Evolutionary conservation across 306 rosid genomes (phyloP), one percentile per base, ranked within the genome.

Genomic region (Fragaria nilgerrensis): DNA sequence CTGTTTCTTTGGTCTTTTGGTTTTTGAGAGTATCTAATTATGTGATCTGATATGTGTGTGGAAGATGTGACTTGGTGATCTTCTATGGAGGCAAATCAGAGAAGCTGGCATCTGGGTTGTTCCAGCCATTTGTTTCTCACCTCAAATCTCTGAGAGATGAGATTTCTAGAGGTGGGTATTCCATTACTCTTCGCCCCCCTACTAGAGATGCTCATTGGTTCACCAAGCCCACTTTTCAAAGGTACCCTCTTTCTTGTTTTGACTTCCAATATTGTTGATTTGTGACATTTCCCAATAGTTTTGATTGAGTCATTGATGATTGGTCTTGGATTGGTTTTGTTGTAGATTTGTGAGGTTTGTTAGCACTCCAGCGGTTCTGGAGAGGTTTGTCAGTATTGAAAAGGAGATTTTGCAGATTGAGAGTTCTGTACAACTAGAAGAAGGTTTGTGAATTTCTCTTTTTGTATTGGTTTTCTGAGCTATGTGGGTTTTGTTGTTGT

Each of bases 81-180:
- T 89, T 84, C 78, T 74, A 27, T 68, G 94, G 86, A 39, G 84
- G 49, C 77, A 48, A 25, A 67, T 70, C 76, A 62, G 87, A 87
- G 79, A 89, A 85, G 77, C 85, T 89, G 34, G 94, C 91, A 78
- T 89, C 91, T 78, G 94, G 93, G 64, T 76, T 89, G 48, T 87
- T 89, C 6, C 82, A 89, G 13, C 94, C 94, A 48, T 89, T 89
- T 20, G 41, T 85, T 74, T 76, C 89, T 79, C 91, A 89, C 78
- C 86, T 89, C 69, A 87, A 85, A 36, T 87, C 81, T 74, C 76
- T 75, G 4, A 82, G 81, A 59, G 90, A 89, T 86, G 90, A 89
- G 90, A 87, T 89, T 86, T 85, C 87, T 19, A 87, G 86, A 84
- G 91, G 90, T 74, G 91, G 94, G 15, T 87, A 89, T 85, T 89